Evolutionary conservation across 768 basidiomycete genomes (phyloP).

Genomic region (Xerocomellus dryophilus): DNA sequence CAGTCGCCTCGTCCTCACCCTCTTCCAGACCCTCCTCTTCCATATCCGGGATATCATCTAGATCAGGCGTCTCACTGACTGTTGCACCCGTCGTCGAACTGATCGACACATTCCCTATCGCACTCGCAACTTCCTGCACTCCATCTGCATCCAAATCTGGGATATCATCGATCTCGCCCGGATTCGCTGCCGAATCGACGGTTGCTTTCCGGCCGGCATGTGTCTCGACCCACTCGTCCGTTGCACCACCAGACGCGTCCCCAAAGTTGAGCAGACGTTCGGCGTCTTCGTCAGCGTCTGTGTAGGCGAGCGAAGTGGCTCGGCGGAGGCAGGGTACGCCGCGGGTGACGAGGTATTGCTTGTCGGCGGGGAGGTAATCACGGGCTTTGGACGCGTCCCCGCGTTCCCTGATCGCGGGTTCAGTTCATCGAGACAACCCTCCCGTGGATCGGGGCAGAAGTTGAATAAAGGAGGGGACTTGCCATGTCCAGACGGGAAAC

Average conservation of each 20-base stretch:
- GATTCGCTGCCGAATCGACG: slow-evolving; percentile 52
- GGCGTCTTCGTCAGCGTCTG: slow-evolving; percentile 94
- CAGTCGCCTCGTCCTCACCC: slow-evolving; percentile 84
- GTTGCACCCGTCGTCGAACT: slow-evolving; percentile 33
- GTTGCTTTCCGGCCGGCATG: slow-evolving; percentile 74
- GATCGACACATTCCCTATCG: slow-evolving; percentile 48
- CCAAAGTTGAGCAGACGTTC: slow-evolving; percentile 88
- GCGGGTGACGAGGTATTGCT: slow-evolving; percentile 93
- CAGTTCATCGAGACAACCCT: not conserved
- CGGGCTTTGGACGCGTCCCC: slow-evolving; percentile 82
- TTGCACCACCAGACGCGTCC: slow-evolving; percentile 52
- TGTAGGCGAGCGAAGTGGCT: slow-evolving; percentile 89
- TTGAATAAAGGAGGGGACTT: slow-evolving; percentile 24
- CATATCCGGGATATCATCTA: slow-evolving; percentile 99
- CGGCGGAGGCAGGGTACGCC: slow-evolving; percentile 97
- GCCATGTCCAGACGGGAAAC: slow-evolving; percentile 98
- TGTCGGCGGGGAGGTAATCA: slow-evolving; percentile 92
- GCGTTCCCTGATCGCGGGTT: slow-evolving; percentile 65
- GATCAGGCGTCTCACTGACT: slow-evolving; percentile 71
- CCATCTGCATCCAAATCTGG: slow-evolving; percentile 84
- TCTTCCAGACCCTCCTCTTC: slow-evolving; percentile 91
- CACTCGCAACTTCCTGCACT: slow-evolving; percentile 42
- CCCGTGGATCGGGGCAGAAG: not conserved
- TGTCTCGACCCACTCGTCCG: slow-evolving; percentile 98
- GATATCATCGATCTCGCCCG: slow-evolving; percentile 77